These are phyloP conservation scores for Boehmeria nivea DNA, from an alignment of 306 rosid species.

Conservation along the genomic window DNA sequence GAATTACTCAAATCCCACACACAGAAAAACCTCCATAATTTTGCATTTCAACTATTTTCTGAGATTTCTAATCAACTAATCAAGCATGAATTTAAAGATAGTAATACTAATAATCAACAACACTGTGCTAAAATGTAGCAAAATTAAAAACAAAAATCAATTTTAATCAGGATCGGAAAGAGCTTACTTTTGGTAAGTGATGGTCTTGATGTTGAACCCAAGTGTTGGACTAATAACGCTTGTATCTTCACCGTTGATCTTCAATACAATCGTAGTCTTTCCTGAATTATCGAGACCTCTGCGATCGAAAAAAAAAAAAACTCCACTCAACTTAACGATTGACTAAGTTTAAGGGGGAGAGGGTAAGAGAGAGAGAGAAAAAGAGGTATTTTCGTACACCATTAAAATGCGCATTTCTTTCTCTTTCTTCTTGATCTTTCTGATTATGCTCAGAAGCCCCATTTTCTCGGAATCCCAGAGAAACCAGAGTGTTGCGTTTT, in stretches of 20 bases:
- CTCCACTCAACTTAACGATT: not conserved
- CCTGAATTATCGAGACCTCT: constrained; percentile 96
- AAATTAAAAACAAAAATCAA: not conserved
- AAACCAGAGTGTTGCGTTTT: too few relatives aligned
- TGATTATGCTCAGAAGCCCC: constrained; percentile 84
- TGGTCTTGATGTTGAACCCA: constrained; percentile 95
- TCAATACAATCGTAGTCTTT: constrained; percentile 82
- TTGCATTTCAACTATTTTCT: too few relatives aligned
- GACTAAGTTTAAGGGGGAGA: not conserved
- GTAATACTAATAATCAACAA: too few relatives aligned
- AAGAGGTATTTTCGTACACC: constrained; percentile 50
- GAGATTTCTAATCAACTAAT: too few relatives aligned
- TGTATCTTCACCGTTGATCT: constrained; percentile 90
- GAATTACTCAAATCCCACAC: too few relatives aligned
- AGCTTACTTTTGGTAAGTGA: constrained; percentile 63
- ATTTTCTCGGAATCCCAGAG: too few relatives aligned
- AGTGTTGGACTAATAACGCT: constrained; percentile 93
- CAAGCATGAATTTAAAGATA: too few relatives aligned
- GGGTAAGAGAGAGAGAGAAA: not conserved
- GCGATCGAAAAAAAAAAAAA: constrained; percentile 13
- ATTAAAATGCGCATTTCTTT: constrained; percentile 89
- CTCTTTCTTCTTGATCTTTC: constrained; percentile 82
- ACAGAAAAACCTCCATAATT: too few relatives aligned
- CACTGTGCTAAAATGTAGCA: too few relatives aligned
- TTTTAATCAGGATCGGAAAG: not conserved